Evolutionary conservation across 257 asterid species (phyloP).

Genomic region (Solanum gracilifrons): DNA sequence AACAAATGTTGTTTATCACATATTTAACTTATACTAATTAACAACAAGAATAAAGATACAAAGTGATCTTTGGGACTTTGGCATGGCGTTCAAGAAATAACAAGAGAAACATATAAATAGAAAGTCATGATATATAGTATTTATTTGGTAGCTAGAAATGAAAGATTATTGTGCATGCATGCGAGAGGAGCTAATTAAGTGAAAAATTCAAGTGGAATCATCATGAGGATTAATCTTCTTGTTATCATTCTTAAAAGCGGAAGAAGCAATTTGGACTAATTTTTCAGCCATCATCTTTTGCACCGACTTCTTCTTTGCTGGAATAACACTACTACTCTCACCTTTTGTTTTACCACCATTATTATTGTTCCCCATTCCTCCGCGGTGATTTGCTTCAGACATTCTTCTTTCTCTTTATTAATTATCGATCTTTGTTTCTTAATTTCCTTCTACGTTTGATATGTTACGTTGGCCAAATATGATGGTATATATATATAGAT

Average conservation of each 20-base stretch:
- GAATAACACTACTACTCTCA: background rate
- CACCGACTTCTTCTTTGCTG: background rate
- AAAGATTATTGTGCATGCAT: background rate
- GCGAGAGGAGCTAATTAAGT: background rate
- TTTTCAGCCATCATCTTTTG: background rate
- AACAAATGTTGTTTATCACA: too few relatives aligned
- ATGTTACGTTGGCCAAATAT: background rate
- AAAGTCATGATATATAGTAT: background rate
- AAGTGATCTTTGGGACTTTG: background rate
- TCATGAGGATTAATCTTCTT: background rate
- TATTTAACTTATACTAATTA: too few relatives aligned
- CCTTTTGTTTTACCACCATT: background rate
- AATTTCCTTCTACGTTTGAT: background rate
- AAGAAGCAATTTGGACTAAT: background rate
- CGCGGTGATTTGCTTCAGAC: background rate
- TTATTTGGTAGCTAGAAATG: background rate
- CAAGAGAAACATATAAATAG: background rate
- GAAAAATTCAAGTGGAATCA: background rate
- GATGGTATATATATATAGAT: background rate
- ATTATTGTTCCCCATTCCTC: background rate
- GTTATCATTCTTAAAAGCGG: background rate
- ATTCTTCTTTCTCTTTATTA: background rate
- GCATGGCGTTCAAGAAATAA: background rate
- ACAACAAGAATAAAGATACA: background rate
- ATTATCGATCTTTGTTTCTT: background rate